phyloP scores from a whole-genome alignment of 495 filamentous ascomycete species.

The Penicillium fimorum region DNA sequence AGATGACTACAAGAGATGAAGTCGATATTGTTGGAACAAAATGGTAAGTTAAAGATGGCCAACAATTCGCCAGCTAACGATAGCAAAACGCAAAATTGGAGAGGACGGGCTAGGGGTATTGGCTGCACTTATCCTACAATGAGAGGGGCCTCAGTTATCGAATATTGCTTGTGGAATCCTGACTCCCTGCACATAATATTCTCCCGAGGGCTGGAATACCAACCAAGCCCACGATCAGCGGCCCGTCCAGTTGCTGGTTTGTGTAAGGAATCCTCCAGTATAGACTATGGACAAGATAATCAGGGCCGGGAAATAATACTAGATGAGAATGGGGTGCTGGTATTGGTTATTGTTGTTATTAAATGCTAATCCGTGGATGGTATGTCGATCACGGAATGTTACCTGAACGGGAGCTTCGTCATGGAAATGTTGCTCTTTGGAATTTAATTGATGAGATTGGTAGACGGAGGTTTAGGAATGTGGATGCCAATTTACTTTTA shows the following conservation, averaged over 20 bases:
- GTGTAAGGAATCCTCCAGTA: not conserved
- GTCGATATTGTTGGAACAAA: not conserved
- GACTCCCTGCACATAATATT: not conserved
- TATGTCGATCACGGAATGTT: slow-evolving; percentile 25
- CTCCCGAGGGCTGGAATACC: slow-evolving; percentile 1
- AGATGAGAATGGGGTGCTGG: not conserved
- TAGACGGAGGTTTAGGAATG: slow-evolving; percentile 9
- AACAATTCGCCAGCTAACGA: not conserved
- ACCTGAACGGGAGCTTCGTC: not conserved
- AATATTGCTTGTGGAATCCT: slow-evolving; percentile 18
- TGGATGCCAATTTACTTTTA: not conserved
- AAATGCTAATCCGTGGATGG: slow-evolving; percentile 13
- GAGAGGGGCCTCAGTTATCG: slow-evolving; percentile 8
- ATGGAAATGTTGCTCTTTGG: not conserved
- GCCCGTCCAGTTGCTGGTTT: not conserved
- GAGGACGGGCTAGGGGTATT: slow-evolving; percentile 7
- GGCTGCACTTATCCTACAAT: slow-evolving; percentile 19
- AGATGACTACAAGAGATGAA: not conserved
- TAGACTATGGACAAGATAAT: not conserved
- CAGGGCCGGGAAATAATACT: not conserved
- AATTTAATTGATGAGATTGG: slow-evolving; percentile 1
- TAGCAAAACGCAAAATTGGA: not conserved
- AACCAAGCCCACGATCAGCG: slow-evolving; percentile 9
- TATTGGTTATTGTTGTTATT: not conserved
- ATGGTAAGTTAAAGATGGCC: not conserved